These are phyloP conservation scores for Rhodotorula sp. DNA, from an alignment of 1,284 basidiomycete species.

Conservation along the genomic window DNA sequence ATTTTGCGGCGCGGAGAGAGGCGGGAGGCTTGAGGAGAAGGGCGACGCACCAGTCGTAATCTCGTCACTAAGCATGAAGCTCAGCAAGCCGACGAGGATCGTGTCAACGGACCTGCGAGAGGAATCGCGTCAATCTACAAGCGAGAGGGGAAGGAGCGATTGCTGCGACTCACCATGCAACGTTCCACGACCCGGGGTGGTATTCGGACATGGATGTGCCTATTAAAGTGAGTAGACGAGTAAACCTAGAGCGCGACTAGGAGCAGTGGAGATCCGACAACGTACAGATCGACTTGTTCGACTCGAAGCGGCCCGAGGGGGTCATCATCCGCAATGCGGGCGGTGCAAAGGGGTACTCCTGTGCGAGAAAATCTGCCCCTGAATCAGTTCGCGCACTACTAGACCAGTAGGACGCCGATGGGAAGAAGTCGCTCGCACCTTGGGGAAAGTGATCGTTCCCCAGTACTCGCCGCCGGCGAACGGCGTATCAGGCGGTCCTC, in stretches of 20 bases:
- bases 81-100: conserved; percentile 44
- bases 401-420: no score
- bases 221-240: neutral
- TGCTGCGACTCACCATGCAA: conserved; percentile 13
- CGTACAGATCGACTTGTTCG: conserved; percentile 36
- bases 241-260: neutral
- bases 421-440: neutral
- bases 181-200: conserved; percentile 44
- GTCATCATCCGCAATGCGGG: conserved; percentile 45
- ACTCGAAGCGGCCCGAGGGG: conserved; percentile 43
- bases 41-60: conserved; percentile 42
- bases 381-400: neutral
- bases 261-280: neutral
- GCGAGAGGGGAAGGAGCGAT: neutral
- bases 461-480: conserved; percentile 45
- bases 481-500: conserved; percentile 40
- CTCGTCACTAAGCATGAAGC: conserved; percentile 45
- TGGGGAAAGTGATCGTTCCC: conserved; percentile 41
- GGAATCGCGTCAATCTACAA: no score
- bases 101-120: conserved; percentile 39
- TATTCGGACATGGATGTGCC: conserved; percentile 28
- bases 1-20: neutral
- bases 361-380: no score
- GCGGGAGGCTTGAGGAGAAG: neutral
- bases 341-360: conserved; percentile 46